These are phyloP conservation scores for Mycena galopus DNA, from an alignment of 768 basidiomycete genomes.

Conservation along the genomic window DNA sequence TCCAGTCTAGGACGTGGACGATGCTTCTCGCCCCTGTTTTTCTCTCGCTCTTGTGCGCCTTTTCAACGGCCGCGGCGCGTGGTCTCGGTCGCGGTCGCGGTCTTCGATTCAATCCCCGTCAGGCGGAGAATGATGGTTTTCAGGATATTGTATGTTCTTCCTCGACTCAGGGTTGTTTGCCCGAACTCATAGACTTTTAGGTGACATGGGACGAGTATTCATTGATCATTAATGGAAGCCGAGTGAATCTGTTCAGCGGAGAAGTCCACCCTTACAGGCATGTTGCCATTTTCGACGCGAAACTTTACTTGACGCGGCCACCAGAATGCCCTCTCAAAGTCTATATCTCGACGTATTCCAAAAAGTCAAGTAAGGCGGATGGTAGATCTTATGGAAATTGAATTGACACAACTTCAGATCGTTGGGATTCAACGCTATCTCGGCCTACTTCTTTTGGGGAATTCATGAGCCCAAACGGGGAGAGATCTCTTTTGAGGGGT, in stretches of 20 bases:
- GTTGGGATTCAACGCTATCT: conserved; percentile 59
- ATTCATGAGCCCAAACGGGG: conserved; percentile 61
- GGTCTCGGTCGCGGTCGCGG: conserved; percentile 3
- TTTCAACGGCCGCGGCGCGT: conserved; percentile 11
- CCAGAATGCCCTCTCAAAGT: conserved; percentile 57
- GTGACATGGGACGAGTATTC: conserved; percentile 63
- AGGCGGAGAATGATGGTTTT: conserved; percentile 40
- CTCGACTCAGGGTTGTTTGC: background rate
- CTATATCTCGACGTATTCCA: conserved; percentile 59
- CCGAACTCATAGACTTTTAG: conserved; percentile 34
- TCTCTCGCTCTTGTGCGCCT: background rate
- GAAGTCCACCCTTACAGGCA: conserved; percentile 60
- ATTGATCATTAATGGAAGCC: conserved; percentile 55
- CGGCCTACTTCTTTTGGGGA: conserved; percentile 61
- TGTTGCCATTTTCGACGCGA: background rate
- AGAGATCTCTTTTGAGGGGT: conserved; percentile 66
- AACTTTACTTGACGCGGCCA: background rate
- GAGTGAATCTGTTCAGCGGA: conserved; percentile 57
- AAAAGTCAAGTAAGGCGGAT: conserved; percentile 54
- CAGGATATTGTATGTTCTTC: conserved; percentile 48
- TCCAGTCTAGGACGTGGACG: background rate
- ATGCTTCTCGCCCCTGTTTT: conserved; percentile 24
- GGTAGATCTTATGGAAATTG: background rate
- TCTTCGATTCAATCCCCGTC: conserved; percentile 13
- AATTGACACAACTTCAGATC: conserved; percentile 41